Evolutionary conservation across 2,329 filamentous ascomycete species (phyloP), one percentile per base, ranked within the genome.

Genomic region (Talaromyces funiculosus): DNA sequence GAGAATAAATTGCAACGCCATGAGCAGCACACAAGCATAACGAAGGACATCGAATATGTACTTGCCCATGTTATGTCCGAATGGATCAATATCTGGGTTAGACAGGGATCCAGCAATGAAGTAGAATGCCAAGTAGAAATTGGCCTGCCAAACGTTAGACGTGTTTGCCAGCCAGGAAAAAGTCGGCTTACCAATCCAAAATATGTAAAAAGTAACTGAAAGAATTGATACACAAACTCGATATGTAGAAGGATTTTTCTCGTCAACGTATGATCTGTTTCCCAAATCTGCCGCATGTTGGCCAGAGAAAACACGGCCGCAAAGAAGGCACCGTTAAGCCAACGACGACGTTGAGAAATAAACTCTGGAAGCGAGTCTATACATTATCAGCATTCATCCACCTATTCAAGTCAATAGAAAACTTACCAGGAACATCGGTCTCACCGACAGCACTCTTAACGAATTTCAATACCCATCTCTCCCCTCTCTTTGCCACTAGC

Each of bases 91-190:
- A 26, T 80, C 79, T 0, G 84, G 79, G 69, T 97, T 91, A 0
- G 89, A 84, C 16, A 99, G 82, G 42, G 92, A 95, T 45, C 94
- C 94, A 22, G 92, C 92, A 66, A 99, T 88, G 79, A 99, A 99
- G 83, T 92, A 99, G 78, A 99, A 99, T 61, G 92, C 96, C 57
- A 99, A 86, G 75, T 97, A 99, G 81, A 97, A 99, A 80, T 99
- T 99, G 75, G 93, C 92, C 78, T 80, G 53, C 29, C 59, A 69
- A 12, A 26, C 35, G 70, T 68, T 53, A 61, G 60, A 51, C 18
- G 12, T 12, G 26, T 10, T 22, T 14, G 7, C 24, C 10, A 33
- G 20, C 2, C 24, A 35, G 8, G 49, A 53, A 20, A 16, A 26
- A n/a, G 7, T 26, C 20, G 20, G 70, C 75, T 63, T 69, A 78